Conservation (phyloP, 2,329 filamentous ascomycete species). For the Helotiales sp. region DNA sequence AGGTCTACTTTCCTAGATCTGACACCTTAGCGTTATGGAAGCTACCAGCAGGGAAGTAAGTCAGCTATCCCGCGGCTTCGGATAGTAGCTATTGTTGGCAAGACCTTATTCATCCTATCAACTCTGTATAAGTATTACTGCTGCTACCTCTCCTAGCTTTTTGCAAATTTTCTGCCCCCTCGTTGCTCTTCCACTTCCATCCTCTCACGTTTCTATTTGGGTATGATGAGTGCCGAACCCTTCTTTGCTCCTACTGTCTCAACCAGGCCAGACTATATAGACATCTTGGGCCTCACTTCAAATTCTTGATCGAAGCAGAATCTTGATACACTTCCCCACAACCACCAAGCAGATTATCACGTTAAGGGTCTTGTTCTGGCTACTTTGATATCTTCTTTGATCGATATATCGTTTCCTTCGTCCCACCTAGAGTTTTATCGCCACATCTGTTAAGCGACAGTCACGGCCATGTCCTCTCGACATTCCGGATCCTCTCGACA, state of each 20-base stretch:
- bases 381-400: background rate
- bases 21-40: conserved; percentile 8
- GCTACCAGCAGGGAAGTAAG: conserved; percentile 14
- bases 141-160: background rate
- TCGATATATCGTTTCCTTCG: background rate
- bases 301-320: background rate
- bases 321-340: background rate
- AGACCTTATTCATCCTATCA: conserved; percentile 3
- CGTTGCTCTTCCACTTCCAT: background rate
- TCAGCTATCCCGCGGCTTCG: conserved; percentile 19
- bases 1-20: background rate
- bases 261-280: conserved; percentile 11
- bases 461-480: conserved; percentile 23
- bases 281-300: background rate
- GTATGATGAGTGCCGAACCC: background rate
- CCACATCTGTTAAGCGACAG: conserved; percentile 20
- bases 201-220: background rate
- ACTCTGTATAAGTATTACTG: background rate
- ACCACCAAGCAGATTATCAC: background rate
- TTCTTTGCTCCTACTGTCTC: background rate
- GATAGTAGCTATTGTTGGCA: conserved; percentile 10
- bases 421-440: background rate
- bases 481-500: conserved; percentile 37
- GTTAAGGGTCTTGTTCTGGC: background rate
- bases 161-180: conserved; percentile 19